Base-by-base conservation (phyloP, 345 rosid genomes). In the Capsella bursapastoris region DNA sequence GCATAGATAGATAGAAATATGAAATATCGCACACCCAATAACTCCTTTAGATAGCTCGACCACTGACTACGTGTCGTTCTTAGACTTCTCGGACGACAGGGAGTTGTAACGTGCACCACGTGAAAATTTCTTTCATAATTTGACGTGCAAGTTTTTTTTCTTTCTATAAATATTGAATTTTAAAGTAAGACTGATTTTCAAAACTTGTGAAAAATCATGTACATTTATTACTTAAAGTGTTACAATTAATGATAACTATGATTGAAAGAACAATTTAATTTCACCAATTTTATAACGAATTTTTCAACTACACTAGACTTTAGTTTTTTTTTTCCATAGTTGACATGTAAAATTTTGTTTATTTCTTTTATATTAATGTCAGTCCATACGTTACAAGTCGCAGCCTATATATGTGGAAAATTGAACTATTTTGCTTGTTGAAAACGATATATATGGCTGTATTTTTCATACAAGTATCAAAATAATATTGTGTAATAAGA, bases 11-110 rank as follows among this genome's bases (percentile, higher is more conserved):
- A 34, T 22, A 31, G 59, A 66, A 38, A 34, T 57, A 66, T 41
- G 14, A 31, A 43, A 10, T 22, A 22, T 34, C 22, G 70, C 75
- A 69, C 44, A 63, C 70, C 75, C 51, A 76, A 61, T 61, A 68
- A 68, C 61, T 69, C 64, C 61, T 59, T 68, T 10, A 18, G 56
- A 37, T 50, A 34, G 64, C 62, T 68, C 40, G 72, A 29, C 38
- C 75, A 78, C 71, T 52, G 3, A 45, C 51, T 58, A 79, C 83
- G 81, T 82, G 85, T 61, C 78, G 68, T 76, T 59, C 40, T 41
- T 71, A 16, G 57, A 49, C 63, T 50, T 51, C 68, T 71, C 68
- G 68, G 80, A 64, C 80, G 80, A 71, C 80, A 43, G 50, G 63
- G 71, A 38, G 80, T 77, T 77, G 68, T 64, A 70, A 49, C 62